A percentile compares a stretch with the other conserved stretches of the same genome.
Conservation (phyloP, 1,284 basidiomycete genomes). For the Wolfiporia cocos region DNA sequence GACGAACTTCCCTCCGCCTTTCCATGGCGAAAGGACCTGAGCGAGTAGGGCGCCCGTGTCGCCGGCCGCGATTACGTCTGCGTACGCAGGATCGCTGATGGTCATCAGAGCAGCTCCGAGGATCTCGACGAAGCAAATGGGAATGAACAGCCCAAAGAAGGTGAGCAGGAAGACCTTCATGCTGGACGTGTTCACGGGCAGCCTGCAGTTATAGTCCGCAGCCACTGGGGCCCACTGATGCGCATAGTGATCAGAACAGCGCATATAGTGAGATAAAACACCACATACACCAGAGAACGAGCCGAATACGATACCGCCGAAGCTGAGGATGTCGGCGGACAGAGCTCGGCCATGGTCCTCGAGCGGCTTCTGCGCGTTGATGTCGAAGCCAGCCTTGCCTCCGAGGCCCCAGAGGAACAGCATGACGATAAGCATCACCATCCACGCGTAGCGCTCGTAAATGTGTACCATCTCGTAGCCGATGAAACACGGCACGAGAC, state of each 20-base stretch:
- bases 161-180: constrained; percentile 47
- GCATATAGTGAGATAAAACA: background rate
- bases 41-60: constrained; percentile 44
- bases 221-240: constrained; percentile 40
- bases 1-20: constrained; percentile 52
- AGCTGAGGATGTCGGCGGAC: constrained; percentile 43
- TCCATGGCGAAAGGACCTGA: constrained; percentile 38
- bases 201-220: constrained; percentile 50
- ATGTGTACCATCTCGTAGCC: constrained; percentile 49
- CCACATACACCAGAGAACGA: constrained; percentile 39
- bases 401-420: constrained; percentile 51
- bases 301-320: constrained; percentile 55
- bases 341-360: constrained; percentile 42
- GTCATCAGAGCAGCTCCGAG: constrained; percentile 54
- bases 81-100: constrained; percentile 45
- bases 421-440: constrained; percentile 48
- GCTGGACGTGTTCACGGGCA: constrained; percentile 38
- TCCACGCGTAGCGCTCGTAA: constrained; percentile 63
- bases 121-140: constrained; percentile 47
- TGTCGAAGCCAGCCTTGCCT: constrained; percentile 42
- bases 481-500: constrained; percentile 42
- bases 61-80: constrained; percentile 38
- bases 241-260: background rate
- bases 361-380: constrained; percentile 35
- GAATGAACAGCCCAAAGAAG: constrained; percentile 53